Evolutionary conservation across 176 grass and related monocot genomes (phyloP).

Genomic region (Microstegium vimineum): DNA sequence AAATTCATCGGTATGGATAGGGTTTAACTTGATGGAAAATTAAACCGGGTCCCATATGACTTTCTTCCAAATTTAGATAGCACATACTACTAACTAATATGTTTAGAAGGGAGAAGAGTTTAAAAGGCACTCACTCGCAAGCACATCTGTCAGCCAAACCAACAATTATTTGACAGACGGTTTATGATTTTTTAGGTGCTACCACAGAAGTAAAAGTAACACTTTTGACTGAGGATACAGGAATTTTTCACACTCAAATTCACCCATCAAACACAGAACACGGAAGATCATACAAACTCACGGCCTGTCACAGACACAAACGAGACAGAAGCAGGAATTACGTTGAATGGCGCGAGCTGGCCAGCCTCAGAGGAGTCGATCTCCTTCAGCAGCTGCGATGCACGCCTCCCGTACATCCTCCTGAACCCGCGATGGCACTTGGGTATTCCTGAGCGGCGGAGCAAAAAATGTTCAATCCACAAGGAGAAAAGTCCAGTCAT

Average conservation of each 20-base stretch:
- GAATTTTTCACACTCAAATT: not conserved
- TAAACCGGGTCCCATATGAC: not conserved
- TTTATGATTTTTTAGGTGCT: not conserved
- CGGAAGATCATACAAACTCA: not conserved
- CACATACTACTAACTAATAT: not conserved
- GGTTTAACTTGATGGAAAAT: not conserved
- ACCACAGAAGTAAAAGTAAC: not conserved
- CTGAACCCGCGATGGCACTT: not conserved
- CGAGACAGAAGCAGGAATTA: constrained; percentile 19
- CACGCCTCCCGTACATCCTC: constrained; percentile 69
- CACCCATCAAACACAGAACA: not conserved
- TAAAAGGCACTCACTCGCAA: not conserved
- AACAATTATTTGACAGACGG: not conserved
- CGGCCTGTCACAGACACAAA: not conserved
- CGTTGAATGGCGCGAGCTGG: constrained; percentile 63
- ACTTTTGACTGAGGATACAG: not conserved
- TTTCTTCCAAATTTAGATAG: not conserved
- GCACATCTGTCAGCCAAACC: not conserved
- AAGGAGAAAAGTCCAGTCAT: not conserved
- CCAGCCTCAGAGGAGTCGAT: constrained; percentile 69
- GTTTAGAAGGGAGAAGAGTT: not conserved
- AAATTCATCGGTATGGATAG: not conserved
- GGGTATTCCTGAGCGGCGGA: not conserved
- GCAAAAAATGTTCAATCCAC: not conserved
- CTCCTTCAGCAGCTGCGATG: constrained; percentile 73